Evolutionary conservation across 257 asterid species (phyloP), one percentile per base, ranked within the genome.

Genomic region (Solanum sparsipilum): DNA sequence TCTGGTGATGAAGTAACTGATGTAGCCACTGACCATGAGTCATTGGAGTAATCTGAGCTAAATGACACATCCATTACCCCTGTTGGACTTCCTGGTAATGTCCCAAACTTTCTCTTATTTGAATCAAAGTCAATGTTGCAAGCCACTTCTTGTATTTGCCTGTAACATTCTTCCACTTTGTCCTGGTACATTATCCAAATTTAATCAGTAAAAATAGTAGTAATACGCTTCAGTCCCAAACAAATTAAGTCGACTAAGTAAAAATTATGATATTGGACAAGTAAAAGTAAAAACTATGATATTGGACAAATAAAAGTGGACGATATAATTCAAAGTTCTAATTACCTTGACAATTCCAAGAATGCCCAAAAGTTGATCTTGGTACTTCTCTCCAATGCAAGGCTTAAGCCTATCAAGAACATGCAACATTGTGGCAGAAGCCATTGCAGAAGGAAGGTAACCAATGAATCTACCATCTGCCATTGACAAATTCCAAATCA

Each of bases 351-450:
- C 90, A 56, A 90, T 88, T 90, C 98, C 98, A 67, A 96, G 98
- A 81, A 96, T 94, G 90, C 87, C 88, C 52, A 91, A 13, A 60
- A 96, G 93, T 68, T 92, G 94, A 75, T 93, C 91, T 89, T 91
- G 96, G 90, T 90, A 88, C 73, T 94, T 93, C 18, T 88, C 91
- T 7, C 92, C 93, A 90, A 91, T 88, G 41, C 90, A 87, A 88
- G 99, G 96, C 87, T 91, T 91, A 3, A 93, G 76, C 65, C 93
- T 92, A 91, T 89, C 91, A 31, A 95, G 86, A 46, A 94, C 96
- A 83, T 92, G 92, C 93, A 93, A 89, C 95, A 96, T 93, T 91
- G 92, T 93, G 29, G 98, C 98, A 73, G 97, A 93, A 65, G 99
- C 98, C 93, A 95, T 75, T 76, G 95, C 94, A 87, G 99, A 96